Evolutionary conservation across 805 yeast species (phyloP), one percentile per base, ranked within the genome.

Genomic region (Metschnikowia amazonensis): DNA sequence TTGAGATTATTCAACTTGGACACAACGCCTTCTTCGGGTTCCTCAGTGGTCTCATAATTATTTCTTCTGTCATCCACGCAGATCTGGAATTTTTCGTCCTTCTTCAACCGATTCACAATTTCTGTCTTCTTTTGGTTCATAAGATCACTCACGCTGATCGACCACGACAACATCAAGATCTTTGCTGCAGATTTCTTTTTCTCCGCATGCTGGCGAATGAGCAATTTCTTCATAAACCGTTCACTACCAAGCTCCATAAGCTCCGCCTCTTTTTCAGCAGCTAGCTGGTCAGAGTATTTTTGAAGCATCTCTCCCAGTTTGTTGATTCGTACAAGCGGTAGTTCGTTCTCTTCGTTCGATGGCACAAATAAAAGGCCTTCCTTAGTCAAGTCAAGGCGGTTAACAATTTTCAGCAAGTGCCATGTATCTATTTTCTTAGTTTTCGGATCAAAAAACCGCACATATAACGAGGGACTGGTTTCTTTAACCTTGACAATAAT

Each of bases 91-190:
- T 56, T 62, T 38, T 66, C 74, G 14, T 77, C 80, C 46, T 72
- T 77, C 30, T 65, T 63, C 47, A 79, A 51, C 16, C 76, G 72
- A 2, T 63, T 58, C 32, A 62, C 55, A 14, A 81, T 74, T 53
- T 81, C 86, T 44, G 69, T 67, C 11, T 65, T 63, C 56, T 81
- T 81, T 48, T 81, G 86, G 31, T 74, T 71, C 23, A 56, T 59
- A 46, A 81, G 62, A 59, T 81, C 86, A 34, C 74, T 71, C 28
- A 64, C 60, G n/a, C 75, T 72, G 17, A 80, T 80, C 38, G 75
- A 72, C 85, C 85, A 81, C 9, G 80, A 71, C 3, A 81, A 59
- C 35, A 73, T 72, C 28, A 81, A 62, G 27, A 71, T 62, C 51
- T 80, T 80, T n/a, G 69, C 49, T 27, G 70, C 68, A 0, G 68